A percentile compares a stretch with the other conserved stretches of the same genome.
phyloP scores from a whole-genome alignment of 805 yeast species.

The Komagataella populi region DNA sequence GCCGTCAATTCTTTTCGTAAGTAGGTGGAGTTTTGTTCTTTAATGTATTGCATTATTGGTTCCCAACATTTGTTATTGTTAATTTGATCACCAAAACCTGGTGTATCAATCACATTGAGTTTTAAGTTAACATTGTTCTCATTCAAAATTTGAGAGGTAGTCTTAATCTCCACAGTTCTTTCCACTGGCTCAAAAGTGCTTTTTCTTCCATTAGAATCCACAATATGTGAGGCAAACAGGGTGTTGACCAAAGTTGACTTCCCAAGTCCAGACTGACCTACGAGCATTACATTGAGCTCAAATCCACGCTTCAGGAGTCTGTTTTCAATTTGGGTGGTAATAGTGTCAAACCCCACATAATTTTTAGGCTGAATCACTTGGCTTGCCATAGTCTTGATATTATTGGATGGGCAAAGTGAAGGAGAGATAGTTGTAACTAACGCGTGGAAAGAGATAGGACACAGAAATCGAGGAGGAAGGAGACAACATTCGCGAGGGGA shows the following conservation, averaged over 20 bases:
- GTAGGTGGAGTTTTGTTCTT: slow-evolving; percentile 87
- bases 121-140: slow-evolving; percentile 84
- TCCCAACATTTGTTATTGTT: slow-evolving; percentile 96
- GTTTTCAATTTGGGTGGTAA: slow-evolving; percentile 89
- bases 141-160: slow-evolving; percentile 50
- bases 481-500: not conserved
- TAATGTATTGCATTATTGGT: slow-evolving; percentile 84
- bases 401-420: not conserved
- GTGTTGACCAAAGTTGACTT: slow-evolving; percentile 89
- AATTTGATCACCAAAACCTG: slow-evolving; percentile 96
- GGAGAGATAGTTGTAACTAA: not conserved
- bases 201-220: slow-evolving; percentile 62
- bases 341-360: slow-evolving; percentile 94
- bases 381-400: not conserved
- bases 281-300: slow-evolving; percentile 88
- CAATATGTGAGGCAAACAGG: slow-evolving; percentile 70
- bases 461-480: not conserved
- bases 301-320: slow-evolving; percentile 86
- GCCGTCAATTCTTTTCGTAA: slow-evolving; percentile 92
- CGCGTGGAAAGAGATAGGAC: not conserved
- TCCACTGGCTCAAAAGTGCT: slow-evolving; percentile 58
- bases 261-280: slow-evolving; percentile 89
- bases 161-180: slow-evolving; percentile 76
- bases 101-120: slow-evolving; percentile 87
- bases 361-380: slow-evolving; percentile 39